A percentile compares a stretch with the other conserved stretches of the same genome.
phyloP scores from a whole-genome alignment of 2,329 filamentous ascomycete species.

The Fusarium ambrosium region DNA sequence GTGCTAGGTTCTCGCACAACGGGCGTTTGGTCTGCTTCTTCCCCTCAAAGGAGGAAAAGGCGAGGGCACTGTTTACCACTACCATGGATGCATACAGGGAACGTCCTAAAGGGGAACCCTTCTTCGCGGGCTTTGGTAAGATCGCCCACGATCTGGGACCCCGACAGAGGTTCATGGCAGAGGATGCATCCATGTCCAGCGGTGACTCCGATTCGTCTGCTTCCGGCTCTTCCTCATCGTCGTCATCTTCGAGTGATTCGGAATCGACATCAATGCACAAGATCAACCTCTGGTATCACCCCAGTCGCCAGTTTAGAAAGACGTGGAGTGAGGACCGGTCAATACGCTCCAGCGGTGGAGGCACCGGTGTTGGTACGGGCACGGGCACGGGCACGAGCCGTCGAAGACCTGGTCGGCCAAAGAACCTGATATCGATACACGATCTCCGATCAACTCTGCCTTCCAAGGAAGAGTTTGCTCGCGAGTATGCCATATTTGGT shows the following conservation, averaged over 20 bases:
- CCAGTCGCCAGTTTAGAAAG: slow-evolving; percentile 65
- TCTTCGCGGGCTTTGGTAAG: slow-evolving; percentile 70
- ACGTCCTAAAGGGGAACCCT: slow-evolving; percentile 66
- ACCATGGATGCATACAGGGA: slow-evolving; percentile 62
- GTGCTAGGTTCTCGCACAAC: slow-evolving; percentile 72
- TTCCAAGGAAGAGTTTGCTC: slow-evolving; percentile 81
- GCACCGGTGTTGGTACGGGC: slow-evolving; percentile 64
- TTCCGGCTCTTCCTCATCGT: slow-evolving; percentile 63
- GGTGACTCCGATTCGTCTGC: slow-evolving; percentile 65
- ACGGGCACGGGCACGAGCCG: slow-evolving; percentile 68
- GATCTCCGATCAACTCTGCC: slow-evolving; percentile 80
- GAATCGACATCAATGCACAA: slow-evolving; percentile 74
- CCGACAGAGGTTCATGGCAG: slow-evolving; percentile 60
- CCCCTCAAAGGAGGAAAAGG: slow-evolving; percentile 75
- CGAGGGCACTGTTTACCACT: slow-evolving; percentile 63
- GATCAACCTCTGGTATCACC: slow-evolving; percentile 69
- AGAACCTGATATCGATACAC: slow-evolving; percentile 81
- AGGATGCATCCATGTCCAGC: slow-evolving; percentile 66
- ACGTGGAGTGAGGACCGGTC: slow-evolving; percentile 70
- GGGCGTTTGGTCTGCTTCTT: slow-evolving; percentile 77
- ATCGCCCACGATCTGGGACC: slow-evolving; percentile 66
- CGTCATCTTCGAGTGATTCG: slow-evolving; percentile 71
- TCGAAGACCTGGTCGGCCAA: slow-evolving; percentile 63
- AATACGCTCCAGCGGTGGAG: slow-evolving; percentile 71
- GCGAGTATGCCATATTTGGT: slow-evolving; percentile 86